Evolutionary conservation across 768 basidiomycete genomes (phyloP), one percentile per base, ranked within the genome.

Genomic region (Astraeus odoratus): DNA sequence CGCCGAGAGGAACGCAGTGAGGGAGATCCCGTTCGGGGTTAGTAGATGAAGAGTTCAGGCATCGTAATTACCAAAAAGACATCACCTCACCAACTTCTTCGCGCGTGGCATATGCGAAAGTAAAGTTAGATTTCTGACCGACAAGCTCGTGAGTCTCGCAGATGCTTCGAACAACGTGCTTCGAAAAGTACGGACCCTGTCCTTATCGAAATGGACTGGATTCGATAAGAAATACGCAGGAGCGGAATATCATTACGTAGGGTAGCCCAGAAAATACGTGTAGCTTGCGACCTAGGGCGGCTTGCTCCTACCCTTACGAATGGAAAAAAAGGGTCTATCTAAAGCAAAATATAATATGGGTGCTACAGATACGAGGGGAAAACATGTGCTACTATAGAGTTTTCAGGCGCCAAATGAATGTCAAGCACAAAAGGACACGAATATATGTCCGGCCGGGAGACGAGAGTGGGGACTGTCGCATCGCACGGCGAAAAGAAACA

Each of bases 71-170:
- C 42, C 24, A 18, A n/a, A 7, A n/a, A n/a, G n/a, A 15, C 8
- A 30, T 33, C 51, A 43, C 42, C 35, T 39, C 36, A 57, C 42
- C 40, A 42, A 49, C 53, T 33, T 35, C 25, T 39, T 59, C 60
- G 60, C 56, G 51, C 58, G 49, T 33, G 44, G 26, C 34, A 42
- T 53, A 45, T 39, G 31, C 7, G 42, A 29, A 40, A 45, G 15
- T 45, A 61, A 61, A 51, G 60, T 63, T 61, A 60, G 42, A 58
- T 63, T 60, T 48, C 39, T 30, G n/a, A 23, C 27, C 29, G 26
- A 9, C 24, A 36, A 23, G 34, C 20, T 18, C 9, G 31, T n/a
- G 5, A 36, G 23, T 23, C 20, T 18, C 9, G 31, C 9, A 8
- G 9, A 13, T 18, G 5, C 20, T 39, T 33, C 48, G 40, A 43